A percentile compares a stretch with the other conserved stretches of the same genome.
These are phyloP conservation scores for Yamadazyma spencermartinsiae DNA, from an alignment of 1,139 yeast genomes.

Conservation along the genomic window DNA sequence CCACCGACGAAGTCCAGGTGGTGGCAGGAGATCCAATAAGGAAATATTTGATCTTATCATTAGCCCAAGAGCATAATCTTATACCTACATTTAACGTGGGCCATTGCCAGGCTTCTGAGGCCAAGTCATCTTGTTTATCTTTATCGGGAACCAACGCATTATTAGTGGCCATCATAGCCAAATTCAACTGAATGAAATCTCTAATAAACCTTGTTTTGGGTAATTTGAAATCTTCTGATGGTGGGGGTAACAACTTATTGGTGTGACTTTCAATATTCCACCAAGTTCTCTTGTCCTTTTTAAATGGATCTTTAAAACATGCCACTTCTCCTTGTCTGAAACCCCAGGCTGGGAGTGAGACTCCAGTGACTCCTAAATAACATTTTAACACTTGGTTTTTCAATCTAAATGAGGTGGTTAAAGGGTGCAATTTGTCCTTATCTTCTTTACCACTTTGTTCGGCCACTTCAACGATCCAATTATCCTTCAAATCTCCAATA, in stretches of 20 bases:
- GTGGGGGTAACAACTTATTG: slow-evolving; percentile 71
- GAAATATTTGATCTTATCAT: slow-evolving; percentile 76
- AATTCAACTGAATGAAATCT: slow-evolving; percentile 88
- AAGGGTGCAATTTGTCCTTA: slow-evolving; percentile 70
- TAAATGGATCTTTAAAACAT: slow-evolving; percentile 74
- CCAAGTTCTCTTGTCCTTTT: slow-evolving; percentile 93
- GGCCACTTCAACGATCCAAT: slow-evolving; percentile 89
- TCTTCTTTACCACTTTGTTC: slow-evolving; percentile 77
- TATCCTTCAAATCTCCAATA: slow-evolving; percentile 87
- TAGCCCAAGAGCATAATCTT: slow-evolving; percentile 94
- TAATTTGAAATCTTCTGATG: slow-evolving; percentile 69
- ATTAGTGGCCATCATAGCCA: slow-evolving; percentile 99
- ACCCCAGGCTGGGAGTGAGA: slow-evolving; percentile 92
- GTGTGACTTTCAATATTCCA: slow-evolving; percentile 93
- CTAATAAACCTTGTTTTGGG: slow-evolving; percentile 84
- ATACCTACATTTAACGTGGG: slow-evolving; percentile 90
- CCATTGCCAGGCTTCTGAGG: slow-evolving; percentile 98
- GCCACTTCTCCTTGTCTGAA: slow-evolving; percentile 96
- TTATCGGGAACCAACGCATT: slow-evolving; percentile 79
- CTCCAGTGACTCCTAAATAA: slow-evolving; percentile 83
- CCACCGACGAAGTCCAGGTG: slow-evolving; percentile 86
- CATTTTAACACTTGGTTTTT: slow-evolving; percentile 69
- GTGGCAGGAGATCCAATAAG: slow-evolving; percentile 92
- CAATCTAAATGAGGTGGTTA: slow-evolving; percentile 83
- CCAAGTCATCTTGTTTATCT: slow-evolving; percentile 88